phyloP scores from a whole-genome alignment of 805 yeast species.

The Yamadazyma phyllophila region DNA sequence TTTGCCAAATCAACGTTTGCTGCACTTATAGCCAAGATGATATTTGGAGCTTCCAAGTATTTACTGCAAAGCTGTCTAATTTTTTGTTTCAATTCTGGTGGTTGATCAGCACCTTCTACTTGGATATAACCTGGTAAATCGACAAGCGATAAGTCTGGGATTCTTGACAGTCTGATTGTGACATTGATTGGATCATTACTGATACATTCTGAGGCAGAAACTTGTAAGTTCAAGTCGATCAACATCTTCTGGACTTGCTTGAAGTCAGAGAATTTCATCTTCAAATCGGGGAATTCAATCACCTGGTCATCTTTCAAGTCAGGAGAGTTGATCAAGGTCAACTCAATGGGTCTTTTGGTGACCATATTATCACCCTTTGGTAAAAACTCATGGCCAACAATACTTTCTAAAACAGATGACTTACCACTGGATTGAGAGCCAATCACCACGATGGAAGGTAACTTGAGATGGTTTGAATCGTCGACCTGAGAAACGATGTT shows the following conservation, averaged over 20 bases:
- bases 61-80: conserved; percentile 79
- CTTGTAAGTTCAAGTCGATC: conserved; percentile 87
- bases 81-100: conserved; percentile 72
- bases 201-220: conserved; percentile 79
- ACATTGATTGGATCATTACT: conserved; percentile 93
- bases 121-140: conserved; percentile 98
- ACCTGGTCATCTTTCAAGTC: conserved; percentile 57
- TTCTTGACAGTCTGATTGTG: conserved; percentile 83
- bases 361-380: conserved; percentile 99
- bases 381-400: conserved; percentile 96
- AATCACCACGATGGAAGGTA: conserved; percentile 94
- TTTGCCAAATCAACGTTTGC: conserved; percentile 98
- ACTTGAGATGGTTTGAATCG: conserved; percentile 68
- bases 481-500: conserved; percentile 73
- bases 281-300: conserved; percentile 92
- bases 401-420: conserved; percentile 91
- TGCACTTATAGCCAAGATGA: conserved; percentile 91
- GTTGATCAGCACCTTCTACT: conserved; percentile 95
- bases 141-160: conserved; percentile 87
- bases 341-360: conserved; percentile 94
- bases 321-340: conserved; percentile 89
- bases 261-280: conserved; percentile 82
- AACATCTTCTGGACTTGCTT: conserved; percentile 84
- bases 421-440: conserved; percentile 98
- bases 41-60: conserved; percentile 87